Conservation (phyloP, 176 grass and related monocot species). For the Sorghum bicolor region Sorghum_bicolor_NCBIv3 NC_012871.2:68490001-68490500, state of each 20-base stretch:
- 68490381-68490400: slow-evolving; percentile 75
- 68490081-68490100: slow-evolving; percentile 6
- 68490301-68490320: slow-evolving; percentile 70
- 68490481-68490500: slow-evolving; percentile 8
- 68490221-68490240: slow-evolving; percentile 69
- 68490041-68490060: slow-evolving; percentile 79
- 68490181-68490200: neutral
- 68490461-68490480: slow-evolving; percentile 5
- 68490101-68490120: neutral
- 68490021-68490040: slow-evolving; percentile 93
- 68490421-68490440: slow-evolving; percentile 95
- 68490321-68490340: slow-evolving; percentile 32
- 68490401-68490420: slow-evolving; percentile 78
- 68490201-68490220: slow-evolving; percentile 6
- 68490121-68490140: slow-evolving; percentile 11
- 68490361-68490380: slow-evolving; percentile 21
- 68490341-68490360: neutral
- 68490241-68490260: slow-evolving; percentile 75
- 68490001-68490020: slow-evolving; percentile 78
- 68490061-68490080: slow-evolving; percentile 46
- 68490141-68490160: neutral
- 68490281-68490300: slow-evolving; percentile 96
- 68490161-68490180: slow-evolving; percentile 12
- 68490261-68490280: slow-evolving; percentile 91
- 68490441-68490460: slow-evolving; percentile 74